Conservation (phyloP, 1,284 basidiomycete genomes). For the Malassezia cuniculi region DNA sequence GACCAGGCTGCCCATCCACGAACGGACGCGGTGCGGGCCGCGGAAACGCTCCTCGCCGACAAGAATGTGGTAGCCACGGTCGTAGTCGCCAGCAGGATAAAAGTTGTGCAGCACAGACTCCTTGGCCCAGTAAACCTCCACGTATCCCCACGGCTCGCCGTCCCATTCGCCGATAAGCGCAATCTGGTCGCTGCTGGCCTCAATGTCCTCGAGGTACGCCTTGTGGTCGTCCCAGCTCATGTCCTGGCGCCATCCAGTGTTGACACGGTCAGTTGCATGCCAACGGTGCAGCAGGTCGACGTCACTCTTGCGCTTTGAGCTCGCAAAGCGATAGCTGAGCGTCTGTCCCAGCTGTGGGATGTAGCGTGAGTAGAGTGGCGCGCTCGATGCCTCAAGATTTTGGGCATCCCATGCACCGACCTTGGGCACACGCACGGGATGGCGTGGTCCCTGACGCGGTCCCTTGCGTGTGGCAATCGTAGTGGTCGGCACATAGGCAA, state of each 20-base stretch:
- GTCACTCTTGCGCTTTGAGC: slow-evolving; percentile 18
- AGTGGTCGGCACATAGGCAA: neutral
- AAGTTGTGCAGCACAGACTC: slow-evolving; percentile 23
- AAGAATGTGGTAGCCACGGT: slow-evolving; percentile 38
- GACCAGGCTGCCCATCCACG: slow-evolving; percentile 41
- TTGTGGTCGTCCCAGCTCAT: slow-evolving; percentile 24
- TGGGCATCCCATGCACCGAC: slow-evolving; percentile 9
- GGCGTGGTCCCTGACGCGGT: too few relatives aligned
- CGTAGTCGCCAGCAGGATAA: slow-evolving; percentile 21
- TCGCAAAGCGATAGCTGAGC: slow-evolving; percentile 29
- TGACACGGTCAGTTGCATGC: slow-evolving; percentile 37
- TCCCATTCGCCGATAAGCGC: slow-evolving; percentile 40
- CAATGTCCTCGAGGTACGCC: slow-evolving; percentile 19
- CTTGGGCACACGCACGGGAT: slow-evolving; percentile 14
- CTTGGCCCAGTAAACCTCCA: slow-evolving; percentile 35
- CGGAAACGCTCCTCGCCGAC: slow-evolving; percentile 37
- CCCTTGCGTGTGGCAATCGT: neutral
- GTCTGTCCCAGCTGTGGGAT: slow-evolving; percentile 27
- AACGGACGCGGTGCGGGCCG: slow-evolving; percentile 32
- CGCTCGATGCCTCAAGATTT: slow-evolving; percentile 9
- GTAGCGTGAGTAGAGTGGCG: slow-evolving; percentile 31
- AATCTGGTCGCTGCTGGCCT: slow-evolving; percentile 15
- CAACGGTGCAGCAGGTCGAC: slow-evolving; percentile 30
- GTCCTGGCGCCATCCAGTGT: slow-evolving; percentile 35
- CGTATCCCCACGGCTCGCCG: slow-evolving; percentile 37